These are phyloP conservation scores for Hypsizygus ulmarius DNA, from an alignment of 1,284 basidiomycete genomes.

Conservation along the genomic window DNA sequence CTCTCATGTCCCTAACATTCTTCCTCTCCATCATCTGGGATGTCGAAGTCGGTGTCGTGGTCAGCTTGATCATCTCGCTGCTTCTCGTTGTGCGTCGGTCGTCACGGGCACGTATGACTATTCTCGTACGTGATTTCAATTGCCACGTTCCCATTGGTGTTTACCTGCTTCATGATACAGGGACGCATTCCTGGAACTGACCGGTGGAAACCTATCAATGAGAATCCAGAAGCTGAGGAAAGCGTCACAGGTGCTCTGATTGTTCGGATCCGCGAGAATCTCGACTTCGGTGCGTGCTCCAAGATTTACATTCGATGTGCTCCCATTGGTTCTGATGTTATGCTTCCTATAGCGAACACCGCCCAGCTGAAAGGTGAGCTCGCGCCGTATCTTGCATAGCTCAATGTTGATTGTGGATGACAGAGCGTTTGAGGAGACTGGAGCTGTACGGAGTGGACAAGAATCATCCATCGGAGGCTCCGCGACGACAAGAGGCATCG, in stretches of 20 bases:
- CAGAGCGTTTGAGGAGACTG: slow-evolving; percentile 78
- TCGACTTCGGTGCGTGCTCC: slow-evolving; percentile 68
- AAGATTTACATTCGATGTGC: background rate
- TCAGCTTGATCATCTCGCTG: slow-evolving; percentile 82
- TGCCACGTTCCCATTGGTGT: background rate
- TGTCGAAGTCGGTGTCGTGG: slow-evolving; percentile 82
- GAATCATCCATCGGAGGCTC: slow-evolving; percentile 85
- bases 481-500: slow-evolving; percentile 70
- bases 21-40: slow-evolving; percentile 76
- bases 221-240: slow-evolving; percentile 74
- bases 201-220: slow-evolving; percentile 78
- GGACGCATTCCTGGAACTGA: slow-evolving; percentile 82
- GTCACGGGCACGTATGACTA: slow-evolving; percentile 60
- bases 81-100: slow-evolving; percentile 86
- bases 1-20: slow-evolving; percentile 84
- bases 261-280: slow-evolving; percentile 75
- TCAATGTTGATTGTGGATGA: slow-evolving; percentile 10
- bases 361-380: slow-evolving; percentile 75
- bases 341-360: slow-evolving; percentile 66
- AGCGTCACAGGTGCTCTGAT: slow-evolving; percentile 79
- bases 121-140: slow-evolving; percentile 35
- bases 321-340: background rate
- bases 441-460: slow-evolving; percentile 78
- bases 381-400: background rate
- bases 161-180: slow-evolving; percentile 29